Conservation (phyloP, 2,329 filamentous ascomycete genomes). For the Cylindrodendrum hubeiense region DNA sequence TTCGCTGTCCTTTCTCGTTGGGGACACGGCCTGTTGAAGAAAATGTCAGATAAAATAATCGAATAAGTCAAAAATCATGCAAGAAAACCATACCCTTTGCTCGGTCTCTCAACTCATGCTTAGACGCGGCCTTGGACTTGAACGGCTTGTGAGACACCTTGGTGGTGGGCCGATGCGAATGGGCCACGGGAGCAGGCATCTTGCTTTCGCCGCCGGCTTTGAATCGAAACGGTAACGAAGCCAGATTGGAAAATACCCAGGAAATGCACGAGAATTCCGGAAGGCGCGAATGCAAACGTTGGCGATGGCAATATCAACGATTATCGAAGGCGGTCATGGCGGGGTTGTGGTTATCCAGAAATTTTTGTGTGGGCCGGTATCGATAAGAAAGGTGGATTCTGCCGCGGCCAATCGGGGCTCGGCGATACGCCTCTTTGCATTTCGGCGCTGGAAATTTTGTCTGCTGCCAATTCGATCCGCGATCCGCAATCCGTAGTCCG, state of each 20-base stretch:
- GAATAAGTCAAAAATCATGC: neutral
- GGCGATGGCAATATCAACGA: slow-evolving; percentile 44
- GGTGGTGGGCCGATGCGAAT: slow-evolving; percentile 93
- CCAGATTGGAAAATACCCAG: slow-evolving; percentile 62
- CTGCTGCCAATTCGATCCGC: slow-evolving; percentile 36
- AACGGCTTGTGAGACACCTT: slow-evolving; percentile 90
- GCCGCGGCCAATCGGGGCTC: slow-evolving; percentile 39
- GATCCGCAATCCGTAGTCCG: slow-evolving; percentile 29
- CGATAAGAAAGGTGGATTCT: slow-evolving; percentile 46
- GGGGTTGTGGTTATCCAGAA: slow-evolving; percentile 55
- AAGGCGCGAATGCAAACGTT: slow-evolving; percentile 27
- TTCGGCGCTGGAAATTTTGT: slow-evolving; percentile 52
- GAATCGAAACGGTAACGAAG: slow-evolving; percentile 85
- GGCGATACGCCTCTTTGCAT: slow-evolving; percentile 42
- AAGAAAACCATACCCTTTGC: slow-evolving; percentile 76
- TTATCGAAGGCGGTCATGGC: slow-evolving; percentile 48
- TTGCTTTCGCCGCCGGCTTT: slow-evolving; percentile 81
- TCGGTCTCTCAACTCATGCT: slow-evolving; percentile 85
- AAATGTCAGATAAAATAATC: slow-evolving; percentile 5
- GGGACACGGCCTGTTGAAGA: slow-evolving; percentile 78
- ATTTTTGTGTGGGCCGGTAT: slow-evolving; percentile 53
- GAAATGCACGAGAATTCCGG: slow-evolving; percentile 16
- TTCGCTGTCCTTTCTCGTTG: slow-evolving; percentile 79
- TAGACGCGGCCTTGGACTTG: slow-evolving; percentile 92
- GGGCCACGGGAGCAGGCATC: slow-evolving; percentile 80